Percentiles rank a stretch among this genome's conserved stretches.
Evolutionary conservation across 2,329 filamentous ascomycete genomes (phyloP).

Genomic region (Massarina eburnea): DNA sequence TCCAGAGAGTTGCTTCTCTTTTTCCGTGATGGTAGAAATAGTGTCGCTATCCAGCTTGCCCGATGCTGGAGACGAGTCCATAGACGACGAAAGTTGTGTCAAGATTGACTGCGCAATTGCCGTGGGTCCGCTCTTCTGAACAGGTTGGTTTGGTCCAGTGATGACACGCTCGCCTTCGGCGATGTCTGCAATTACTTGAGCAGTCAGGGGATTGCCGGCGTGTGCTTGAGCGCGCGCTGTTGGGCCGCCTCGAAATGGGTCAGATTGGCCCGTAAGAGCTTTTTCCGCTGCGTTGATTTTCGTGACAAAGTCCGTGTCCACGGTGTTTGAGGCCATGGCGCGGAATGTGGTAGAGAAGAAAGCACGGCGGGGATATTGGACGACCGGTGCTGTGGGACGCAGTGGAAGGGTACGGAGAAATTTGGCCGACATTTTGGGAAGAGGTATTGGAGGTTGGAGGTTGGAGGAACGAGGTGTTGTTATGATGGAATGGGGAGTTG

Average conservation of each 20-base stretch:
- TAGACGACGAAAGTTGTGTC: neutral
- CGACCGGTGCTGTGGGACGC: constrained; percentile 10
- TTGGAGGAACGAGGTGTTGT: neutral
- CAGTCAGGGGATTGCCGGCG: constrained; percentile 31
- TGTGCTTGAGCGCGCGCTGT: constrained; percentile 48
- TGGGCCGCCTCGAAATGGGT: constrained; percentile 42
- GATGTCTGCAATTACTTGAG: constrained; percentile 44
- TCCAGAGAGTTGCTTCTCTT: constrained; percentile 32
- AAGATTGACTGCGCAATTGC: constrained; percentile 39
- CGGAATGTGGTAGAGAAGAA: constrained; percentile 18
- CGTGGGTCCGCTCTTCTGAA: constrained; percentile 43
- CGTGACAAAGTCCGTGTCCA: constrained; percentile 45
- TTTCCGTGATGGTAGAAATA: constrained; percentile 31
- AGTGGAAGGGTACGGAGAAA: constrained; percentile 16
- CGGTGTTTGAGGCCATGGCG: constrained; percentile 15
- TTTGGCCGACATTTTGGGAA: constrained; percentile 8
- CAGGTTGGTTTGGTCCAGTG: constrained; percentile 35
- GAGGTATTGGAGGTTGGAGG: neutral
- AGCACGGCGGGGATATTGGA: constrained; percentile 8
- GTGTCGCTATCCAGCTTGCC: constrained; percentile 30
- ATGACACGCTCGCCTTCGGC: constrained; percentile 46
- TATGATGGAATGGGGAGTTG: neutral
- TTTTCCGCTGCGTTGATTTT: constrained; percentile 47
- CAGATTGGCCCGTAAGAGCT: constrained; percentile 38
- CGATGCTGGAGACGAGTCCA: constrained; percentile 7